Percentiles rank a stretch among this genome's conserved stretches.
phyloP scores from a whole-genome alignment of 1,139 yeast species.

The Magnusiomyces paraingens region DNA sequence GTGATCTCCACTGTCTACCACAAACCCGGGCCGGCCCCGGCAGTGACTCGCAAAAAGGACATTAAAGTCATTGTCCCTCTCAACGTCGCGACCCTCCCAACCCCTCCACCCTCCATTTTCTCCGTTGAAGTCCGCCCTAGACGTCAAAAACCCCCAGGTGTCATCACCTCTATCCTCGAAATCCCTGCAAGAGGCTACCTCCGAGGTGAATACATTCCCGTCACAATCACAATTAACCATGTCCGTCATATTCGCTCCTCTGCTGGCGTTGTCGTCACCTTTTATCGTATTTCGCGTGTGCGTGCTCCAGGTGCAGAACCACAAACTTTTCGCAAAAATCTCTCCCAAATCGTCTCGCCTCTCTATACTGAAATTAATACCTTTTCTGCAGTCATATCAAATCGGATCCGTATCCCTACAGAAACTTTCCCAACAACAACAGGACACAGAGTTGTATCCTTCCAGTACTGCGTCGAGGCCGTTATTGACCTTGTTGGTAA shows the following conservation, averaged over 20 bases:
- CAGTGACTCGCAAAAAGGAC: constrained; percentile 34
- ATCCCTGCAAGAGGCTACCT: constrained; percentile 65
- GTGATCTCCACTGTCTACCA: constrained; percentile 51
- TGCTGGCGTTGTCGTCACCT: constrained; percentile 72
- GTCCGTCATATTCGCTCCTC: constrained; percentile 63
- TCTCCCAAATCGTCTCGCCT: constrained; percentile 72
- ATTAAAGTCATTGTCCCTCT: constrained; percentile 64
- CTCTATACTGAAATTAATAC: constrained; percentile 69
- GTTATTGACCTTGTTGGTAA: constrained; percentile 60
- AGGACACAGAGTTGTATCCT: constrained; percentile 67
- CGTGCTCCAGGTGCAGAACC: constrained; percentile 47
- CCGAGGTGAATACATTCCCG: constrained; percentile 72
- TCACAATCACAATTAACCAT: constrained; percentile 60
- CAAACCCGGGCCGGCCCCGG: constrained; percentile 25
- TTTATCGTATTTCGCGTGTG: constrained; percentile 74
- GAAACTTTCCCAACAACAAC: constrained; percentile 82
- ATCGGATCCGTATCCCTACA: constrained; percentile 67
- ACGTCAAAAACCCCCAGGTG: constrained; percentile 25
- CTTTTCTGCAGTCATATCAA: constrained; percentile 50
- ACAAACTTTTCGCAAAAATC: constrained; percentile 79
- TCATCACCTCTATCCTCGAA: constrained; percentile 43
- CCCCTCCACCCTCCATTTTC: constrained; percentile 61
- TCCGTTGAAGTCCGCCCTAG: constrained; percentile 45
- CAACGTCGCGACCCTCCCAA: constrained; percentile 60
- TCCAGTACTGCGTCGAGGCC: constrained; percentile 81